phyloP scores from a whole-genome alignment of 371 early-diverging fungal genomes.

The Funneliformis caledonium region DNA sequence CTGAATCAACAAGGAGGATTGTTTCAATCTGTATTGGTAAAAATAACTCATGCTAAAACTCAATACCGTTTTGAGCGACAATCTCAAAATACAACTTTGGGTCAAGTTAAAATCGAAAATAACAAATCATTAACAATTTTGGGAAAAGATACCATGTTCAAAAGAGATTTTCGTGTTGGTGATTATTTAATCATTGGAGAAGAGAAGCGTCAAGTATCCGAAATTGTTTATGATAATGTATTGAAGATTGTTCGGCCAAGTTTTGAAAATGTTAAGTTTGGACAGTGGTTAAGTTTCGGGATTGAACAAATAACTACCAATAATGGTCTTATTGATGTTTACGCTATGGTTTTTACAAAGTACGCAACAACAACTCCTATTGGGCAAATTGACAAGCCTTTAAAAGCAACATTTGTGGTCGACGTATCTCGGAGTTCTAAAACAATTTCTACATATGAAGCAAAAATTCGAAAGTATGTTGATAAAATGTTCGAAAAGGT shows the following conservation, averaged over 20 bases:
- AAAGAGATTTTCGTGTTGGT: background rate
- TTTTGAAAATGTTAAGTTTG: background rate
- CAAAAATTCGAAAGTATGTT: constrained; percentile 23
- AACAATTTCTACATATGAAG: background rate
- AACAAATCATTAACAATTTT: background rate
- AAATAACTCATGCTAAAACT: constrained; percentile 35
- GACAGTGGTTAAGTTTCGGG: constrained; percentile 1
- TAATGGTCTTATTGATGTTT: constrained; percentile 36
- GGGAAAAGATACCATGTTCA: constrained; percentile 30
- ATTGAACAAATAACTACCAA: constrained; percentile 16
- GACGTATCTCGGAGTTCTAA: background rate
- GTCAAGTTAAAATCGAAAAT: constrained; percentile 29
- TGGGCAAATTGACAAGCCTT: constrained; percentile 1
- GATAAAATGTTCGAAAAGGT: constrained; percentile 10
- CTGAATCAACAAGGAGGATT: background rate
- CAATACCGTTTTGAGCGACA: constrained; percentile 9
- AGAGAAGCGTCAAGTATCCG: constrained; percentile 19
- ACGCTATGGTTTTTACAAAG: constrained; percentile 30
- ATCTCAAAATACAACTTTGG: background rate
- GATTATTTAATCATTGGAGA: constrained; percentile 31
- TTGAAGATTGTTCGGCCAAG: background rate
- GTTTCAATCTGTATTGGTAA: constrained; percentile 10
- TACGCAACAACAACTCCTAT: constrained; percentile 16
- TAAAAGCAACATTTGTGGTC: constrained; percentile 13
- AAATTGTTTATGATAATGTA: constrained; percentile 22